Evolutionary conservation across 768 basidiomycete genomes (phyloP).

Genomic region (Cubamyces sp.): DNA sequence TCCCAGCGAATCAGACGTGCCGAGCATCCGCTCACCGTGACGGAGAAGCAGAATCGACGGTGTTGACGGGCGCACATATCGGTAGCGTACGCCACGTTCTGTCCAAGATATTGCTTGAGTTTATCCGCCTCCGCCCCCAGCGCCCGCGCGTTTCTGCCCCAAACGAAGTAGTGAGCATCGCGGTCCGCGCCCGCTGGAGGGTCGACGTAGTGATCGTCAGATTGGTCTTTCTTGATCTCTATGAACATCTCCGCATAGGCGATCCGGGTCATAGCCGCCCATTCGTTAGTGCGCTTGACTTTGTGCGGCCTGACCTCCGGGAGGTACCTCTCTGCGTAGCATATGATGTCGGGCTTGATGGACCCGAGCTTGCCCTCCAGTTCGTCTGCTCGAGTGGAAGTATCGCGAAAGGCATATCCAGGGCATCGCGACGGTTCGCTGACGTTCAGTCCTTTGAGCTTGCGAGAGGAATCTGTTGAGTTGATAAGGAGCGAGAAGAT

Average conservation of each 20-base stretch:
- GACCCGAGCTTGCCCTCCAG: too few relatives aligned
- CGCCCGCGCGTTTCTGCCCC: neutral
- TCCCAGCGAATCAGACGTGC: slow-evolving; percentile 33
- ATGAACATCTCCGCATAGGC: slow-evolving; percentile 22
- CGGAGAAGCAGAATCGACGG: slow-evolving; percentile 34
- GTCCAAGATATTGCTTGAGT: neutral
- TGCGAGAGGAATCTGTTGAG: too few relatives aligned
- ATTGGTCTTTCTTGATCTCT: neutral
- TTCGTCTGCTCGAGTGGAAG: too few relatives aligned
- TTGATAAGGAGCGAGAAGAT: too few relatives aligned
- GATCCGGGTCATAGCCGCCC: neutral
- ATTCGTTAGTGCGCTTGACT: neutral
- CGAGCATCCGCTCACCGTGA: slow-evolving; percentile 32
- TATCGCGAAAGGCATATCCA: too few relatives aligned
- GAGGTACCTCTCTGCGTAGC: neutral
- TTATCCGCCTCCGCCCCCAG: too few relatives aligned
- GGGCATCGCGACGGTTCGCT: too few relatives aligned
- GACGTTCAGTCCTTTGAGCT: too few relatives aligned
- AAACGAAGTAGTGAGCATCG: neutral
- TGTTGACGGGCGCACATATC: slow-evolving; percentile 32
- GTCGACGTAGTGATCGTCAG: slow-evolving; percentile 16
- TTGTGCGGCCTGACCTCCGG: neutral
- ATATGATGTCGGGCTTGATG: too few relatives aligned
- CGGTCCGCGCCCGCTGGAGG: neutral
- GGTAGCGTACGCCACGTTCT: neutral